Base-by-base conservation (phyloP, 2,329 filamentous ascomycete genomes). In the Apiospora arundinis region DNA sequence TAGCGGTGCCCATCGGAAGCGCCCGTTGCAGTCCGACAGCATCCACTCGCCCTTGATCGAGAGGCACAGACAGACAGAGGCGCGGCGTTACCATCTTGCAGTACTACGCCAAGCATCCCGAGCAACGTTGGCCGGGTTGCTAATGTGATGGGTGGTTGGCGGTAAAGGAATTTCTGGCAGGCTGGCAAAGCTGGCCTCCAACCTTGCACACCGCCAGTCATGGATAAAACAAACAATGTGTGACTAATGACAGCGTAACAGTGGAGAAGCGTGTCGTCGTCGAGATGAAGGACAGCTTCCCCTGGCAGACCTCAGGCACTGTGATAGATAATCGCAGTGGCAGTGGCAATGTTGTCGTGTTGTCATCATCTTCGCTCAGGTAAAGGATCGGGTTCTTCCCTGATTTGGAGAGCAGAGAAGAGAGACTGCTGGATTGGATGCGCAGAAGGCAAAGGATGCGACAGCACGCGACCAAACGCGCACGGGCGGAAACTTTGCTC, bases 321-420 rank as follows among this genome's bases (percentile, higher is more conserved):
- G 63, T 60, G 23, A 63, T 60, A 6, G 46, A 70, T 25, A 16
- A 45, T 23, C 63, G 69, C 32, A 63, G 46, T 40, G 69, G 63
- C n/a, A 70, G 37, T 45, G 69, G 63, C 18, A n/a, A n/a, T 32
- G 32, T 32, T 32, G 32, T 32, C 69, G 60, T 56, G 28, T 60
- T 44, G 66, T 63, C 21, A 60, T 52, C 11, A 42, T 23, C 37
- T 1, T 56, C 9, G 46, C 46, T 28, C 6, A 14, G 12, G 44
- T 70, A 45, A 14, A 14, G 42, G 42, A 42, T 42, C 40, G 40
- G n/a, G 7, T 40, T 66, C 42, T 40, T 42, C 4, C n/a, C n/a
- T 25, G 21, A 11, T 42, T 42, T 42, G 40, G 40, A 11, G 2
- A 45, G 42, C 42, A 45, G 11, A 45, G 42, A 32, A 32, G 32